phyloP scores from a whole-genome alignment of 768 basidiomycete species.

The Lactarius tabidus region DNA sequence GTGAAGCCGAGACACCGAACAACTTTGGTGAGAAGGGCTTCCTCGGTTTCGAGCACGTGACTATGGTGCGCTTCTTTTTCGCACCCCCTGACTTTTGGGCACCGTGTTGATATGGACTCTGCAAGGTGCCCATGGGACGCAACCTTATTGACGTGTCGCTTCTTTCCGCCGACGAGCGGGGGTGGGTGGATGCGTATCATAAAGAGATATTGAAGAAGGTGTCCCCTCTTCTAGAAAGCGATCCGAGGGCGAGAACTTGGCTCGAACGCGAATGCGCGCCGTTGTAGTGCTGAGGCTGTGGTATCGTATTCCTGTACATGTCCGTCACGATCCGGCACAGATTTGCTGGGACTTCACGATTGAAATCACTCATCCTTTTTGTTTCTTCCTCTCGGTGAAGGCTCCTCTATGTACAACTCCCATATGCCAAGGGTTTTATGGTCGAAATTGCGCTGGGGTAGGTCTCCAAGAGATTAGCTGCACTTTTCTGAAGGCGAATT shows the following conservation, averaged over 20 bases:
- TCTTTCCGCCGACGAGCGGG: slow-evolving; percentile 61
- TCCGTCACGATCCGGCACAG: too few species aligned
- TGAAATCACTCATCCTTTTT: neutral
- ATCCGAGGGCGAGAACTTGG: slow-evolving; percentile 58
- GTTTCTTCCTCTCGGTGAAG: too few species aligned
- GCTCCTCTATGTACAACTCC: slow-evolving; percentile 68
- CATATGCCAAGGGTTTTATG: slow-evolving; percentile 67
- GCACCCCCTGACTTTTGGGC: neutral
- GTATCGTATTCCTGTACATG: neutral
- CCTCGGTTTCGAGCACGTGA: slow-evolving; percentile 81
- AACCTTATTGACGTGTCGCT: slow-evolving; percentile 67
- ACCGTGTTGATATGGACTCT: slow-evolving; percentile 7
- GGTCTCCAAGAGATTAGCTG: neutral
- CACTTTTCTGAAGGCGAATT: neutral
- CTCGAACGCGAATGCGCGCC: slow-evolving; percentile 53
- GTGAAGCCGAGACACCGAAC: slow-evolving; percentile 61
- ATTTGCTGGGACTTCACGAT: too few species aligned
- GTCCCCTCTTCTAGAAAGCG: slow-evolving; percentile 61
- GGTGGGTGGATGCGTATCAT: slow-evolving; percentile 87
- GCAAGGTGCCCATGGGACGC: slow-evolving; percentile 79
- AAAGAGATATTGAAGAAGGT: slow-evolving; percentile 69
- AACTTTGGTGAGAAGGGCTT: slow-evolving; percentile 83
- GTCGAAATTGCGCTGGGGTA: slow-evolving; percentile 35
- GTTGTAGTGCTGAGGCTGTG: slow-evolving; percentile 23
- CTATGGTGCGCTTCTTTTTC: slow-evolving; percentile 57